These are phyloP conservation scores for Arachis monticola DNA, from an alignment of 331 rosid species.

Conservation along the genomic window DNA sequence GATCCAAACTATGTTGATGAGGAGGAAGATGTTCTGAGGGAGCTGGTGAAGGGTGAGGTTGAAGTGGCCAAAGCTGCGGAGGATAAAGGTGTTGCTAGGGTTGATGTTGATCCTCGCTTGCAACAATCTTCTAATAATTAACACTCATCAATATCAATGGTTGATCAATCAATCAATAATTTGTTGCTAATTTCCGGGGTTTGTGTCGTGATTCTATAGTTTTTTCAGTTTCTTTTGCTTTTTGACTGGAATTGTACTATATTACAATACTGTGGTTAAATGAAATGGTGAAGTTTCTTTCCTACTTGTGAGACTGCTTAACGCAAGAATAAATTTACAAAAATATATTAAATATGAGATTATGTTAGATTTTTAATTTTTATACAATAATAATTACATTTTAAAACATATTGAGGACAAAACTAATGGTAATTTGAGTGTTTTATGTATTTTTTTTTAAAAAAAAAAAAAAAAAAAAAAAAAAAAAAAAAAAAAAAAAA, in stretches of 20 bases:
- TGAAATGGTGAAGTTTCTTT: not conserved
- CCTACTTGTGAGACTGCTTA: no score
- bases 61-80: constrained; percentile 64
- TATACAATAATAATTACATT: no score
- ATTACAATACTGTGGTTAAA: not conserved
- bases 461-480: no score
- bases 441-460: no score
- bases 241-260: not conserved
- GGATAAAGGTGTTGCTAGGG: constrained; percentile 57
- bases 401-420: no score
- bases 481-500: no score
- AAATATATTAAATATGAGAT: no score
- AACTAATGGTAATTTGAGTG: no score
- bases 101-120: constrained; percentile 65
- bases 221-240: not conserved
- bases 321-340: no score
- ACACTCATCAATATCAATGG: not conserved
- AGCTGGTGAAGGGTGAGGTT: constrained; percentile 60
- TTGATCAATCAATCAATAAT: not conserved
- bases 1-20: constrained; percentile 85
- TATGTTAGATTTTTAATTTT: no score
- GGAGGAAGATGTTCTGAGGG: constrained; percentile 41
- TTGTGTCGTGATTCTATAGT: not conserved
- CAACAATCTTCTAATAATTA: not conserved
- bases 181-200: not conserved